Percentiles rank a stretch among this genome's conserved stretches.
phyloP scores from a whole-genome alignment of 495 filamentous ascomycete genomes.

The Aspergillus homomorphus region DNA sequence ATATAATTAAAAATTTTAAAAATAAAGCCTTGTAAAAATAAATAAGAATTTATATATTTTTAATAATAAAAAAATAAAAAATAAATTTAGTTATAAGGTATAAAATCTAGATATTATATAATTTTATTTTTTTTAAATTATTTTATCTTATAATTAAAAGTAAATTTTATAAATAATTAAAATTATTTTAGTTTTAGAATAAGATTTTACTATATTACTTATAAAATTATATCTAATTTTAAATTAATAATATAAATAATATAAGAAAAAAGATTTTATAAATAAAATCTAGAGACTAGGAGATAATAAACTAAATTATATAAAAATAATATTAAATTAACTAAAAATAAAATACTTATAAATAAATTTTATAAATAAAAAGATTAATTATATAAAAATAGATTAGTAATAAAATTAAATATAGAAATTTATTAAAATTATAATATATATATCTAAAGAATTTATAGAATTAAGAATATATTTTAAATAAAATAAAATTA shows the following conservation, averaged over 20 bases:
- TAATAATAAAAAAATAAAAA: no score
- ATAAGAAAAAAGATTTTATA: background rate
- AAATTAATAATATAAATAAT: background rate
- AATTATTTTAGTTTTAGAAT: background rate
- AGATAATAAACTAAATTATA: background rate
- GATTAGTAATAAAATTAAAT: background rate
- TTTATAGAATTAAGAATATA: background rate
- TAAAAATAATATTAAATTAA: background rate
- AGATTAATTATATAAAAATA: background rate
- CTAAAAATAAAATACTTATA: background rate
- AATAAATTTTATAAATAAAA: background rate
- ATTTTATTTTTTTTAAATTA: background rate
- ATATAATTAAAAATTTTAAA: no score
- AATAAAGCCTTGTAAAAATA: no score
- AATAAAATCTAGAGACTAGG: background rate
- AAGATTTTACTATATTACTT: background rate
- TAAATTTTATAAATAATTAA: background rate
- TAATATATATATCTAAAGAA: background rate
- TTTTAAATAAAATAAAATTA: background rate
- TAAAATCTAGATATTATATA: background rate
- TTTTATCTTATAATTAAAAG: background rate
- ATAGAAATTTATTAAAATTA: background rate
- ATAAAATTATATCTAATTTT: background rate
- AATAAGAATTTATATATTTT: no score
- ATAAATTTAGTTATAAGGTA: background rate